Percentiles rank a stretch among this genome's conserved stretches.
phyloP scores from a whole-genome alignment of 2,329 filamentous ascomycete species.

The Colletotrichum chrysophilum region DNA sequence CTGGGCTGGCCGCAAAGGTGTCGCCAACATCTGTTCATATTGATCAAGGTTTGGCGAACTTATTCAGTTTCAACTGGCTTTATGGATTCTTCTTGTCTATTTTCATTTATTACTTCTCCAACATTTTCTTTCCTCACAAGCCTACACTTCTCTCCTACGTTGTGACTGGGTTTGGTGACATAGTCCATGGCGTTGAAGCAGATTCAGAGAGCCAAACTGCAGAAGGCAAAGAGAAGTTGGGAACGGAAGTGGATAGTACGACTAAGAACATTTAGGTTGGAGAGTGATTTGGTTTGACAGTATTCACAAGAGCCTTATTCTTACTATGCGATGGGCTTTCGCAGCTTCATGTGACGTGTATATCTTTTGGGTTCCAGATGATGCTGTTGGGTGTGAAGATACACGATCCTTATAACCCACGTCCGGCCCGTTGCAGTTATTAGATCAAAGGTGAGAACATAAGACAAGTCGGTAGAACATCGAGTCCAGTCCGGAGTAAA shows the following conservation, averaged over 20 bases:
- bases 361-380: neutral
- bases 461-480: accelerated
- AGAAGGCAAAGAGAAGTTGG: neutral
- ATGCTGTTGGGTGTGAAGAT: neutral
- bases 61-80: slow-evolving; percentile 34
- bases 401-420: too few relatives aligned
- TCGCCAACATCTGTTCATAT: slow-evolving; percentile 27
- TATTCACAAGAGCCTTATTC: neutral
- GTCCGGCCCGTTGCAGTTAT: neutral
- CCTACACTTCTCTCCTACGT: neutral
- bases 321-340: neutral
- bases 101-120: neutral
- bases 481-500: accelerated
- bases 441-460: neutral
- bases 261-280: neutral
- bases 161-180: neutral
- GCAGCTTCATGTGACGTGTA: neutral
- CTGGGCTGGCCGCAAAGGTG: slow-evolving; percentile 27
- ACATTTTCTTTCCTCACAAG: neutral
- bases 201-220: neutral
- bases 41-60: slow-evolving; percentile 26
- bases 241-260: neutral
- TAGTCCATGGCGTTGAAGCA: neutral
- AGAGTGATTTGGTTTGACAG: neutral
- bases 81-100: slow-evolving; percentile 29